Evolutionary conservation across 2,329 filamentous ascomycete species (phyloP).

Genomic region (Hypoxylon sp.): DNA sequence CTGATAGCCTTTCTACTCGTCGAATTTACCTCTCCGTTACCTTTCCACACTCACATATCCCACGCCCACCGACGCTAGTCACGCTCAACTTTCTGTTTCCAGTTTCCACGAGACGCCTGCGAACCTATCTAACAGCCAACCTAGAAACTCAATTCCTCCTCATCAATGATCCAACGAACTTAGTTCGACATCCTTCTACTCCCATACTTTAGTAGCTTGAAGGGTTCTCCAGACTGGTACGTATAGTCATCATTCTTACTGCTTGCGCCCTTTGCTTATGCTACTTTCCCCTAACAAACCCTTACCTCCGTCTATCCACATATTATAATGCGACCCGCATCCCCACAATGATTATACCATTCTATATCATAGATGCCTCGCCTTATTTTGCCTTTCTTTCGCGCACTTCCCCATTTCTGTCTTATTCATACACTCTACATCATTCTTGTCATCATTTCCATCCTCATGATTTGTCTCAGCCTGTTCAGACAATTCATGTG

Average conservation of each 20-base stretch:
- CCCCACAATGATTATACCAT: constrained; percentile 34
- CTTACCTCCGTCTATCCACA: constrained; percentile 26
- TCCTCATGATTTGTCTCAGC: background rate
- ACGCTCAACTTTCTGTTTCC: background rate
- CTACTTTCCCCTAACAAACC: constrained; percentile 11
- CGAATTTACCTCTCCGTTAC: background rate
- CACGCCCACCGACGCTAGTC: background rate
- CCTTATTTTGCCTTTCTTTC: constrained; percentile 18
- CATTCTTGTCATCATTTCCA: background rate
- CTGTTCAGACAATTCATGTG: background rate
- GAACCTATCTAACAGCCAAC: background rate
- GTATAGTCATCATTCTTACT: constrained; percentile 16
- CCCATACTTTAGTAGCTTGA: constrained; percentile 2
- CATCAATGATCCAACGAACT: constrained; percentile 30
- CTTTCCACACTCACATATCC: background rate
- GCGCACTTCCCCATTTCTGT: background rate
- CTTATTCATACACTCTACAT: background rate
- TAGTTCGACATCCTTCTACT: constrained; percentile 12
- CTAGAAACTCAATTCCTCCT: background rate
- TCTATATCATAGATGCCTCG: constrained; percentile 19
- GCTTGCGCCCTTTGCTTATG: constrained; percentile 6
- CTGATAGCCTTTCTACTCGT: constrained; percentile 1
- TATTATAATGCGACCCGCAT: constrained; percentile 28
- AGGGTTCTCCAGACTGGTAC: constrained; percentile 22
- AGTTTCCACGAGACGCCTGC: background rate